These are phyloP conservation scores for Monosporascus sp. DNA, from an alignment of 2,329 filamentous ascomycete species.

Conservation along the genomic window DNA sequence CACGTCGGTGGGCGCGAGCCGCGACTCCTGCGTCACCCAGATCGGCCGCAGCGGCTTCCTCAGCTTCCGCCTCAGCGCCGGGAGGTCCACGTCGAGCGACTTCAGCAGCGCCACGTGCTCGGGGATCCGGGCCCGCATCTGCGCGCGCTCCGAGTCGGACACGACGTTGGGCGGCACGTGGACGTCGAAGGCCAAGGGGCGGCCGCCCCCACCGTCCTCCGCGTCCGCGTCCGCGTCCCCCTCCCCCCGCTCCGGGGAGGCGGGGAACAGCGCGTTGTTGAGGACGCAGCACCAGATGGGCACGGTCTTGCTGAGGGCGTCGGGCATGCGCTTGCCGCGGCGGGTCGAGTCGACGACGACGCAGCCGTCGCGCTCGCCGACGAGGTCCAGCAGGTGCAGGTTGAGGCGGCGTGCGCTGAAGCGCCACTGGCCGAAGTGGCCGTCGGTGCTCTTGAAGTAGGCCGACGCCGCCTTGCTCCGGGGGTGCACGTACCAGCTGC, in stretches of 20 bases:
- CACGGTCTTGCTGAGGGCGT: slow-evolving; percentile 88
- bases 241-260: slow-evolving; percentile 20
- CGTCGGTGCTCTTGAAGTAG: slow-evolving; percentile 98
- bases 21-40: slow-evolving; percentile 73
- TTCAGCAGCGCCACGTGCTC: slow-evolving; percentile 48
- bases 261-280: slow-evolving; percentile 73
- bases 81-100: slow-evolving; percentile 57
- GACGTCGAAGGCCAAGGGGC: slow-evolving; percentile 41
- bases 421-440: slow-evolving; percentile 84
- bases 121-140: slow-evolving; percentile 62
- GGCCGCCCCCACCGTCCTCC: slow-evolving; percentile 19
- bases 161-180: slow-evolving; percentile 70
- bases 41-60: slow-evolving; percentile 70
- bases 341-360: slow-evolving; percentile 92
- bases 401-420: slow-evolving; percentile 86
- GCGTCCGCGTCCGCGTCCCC: not conserved
- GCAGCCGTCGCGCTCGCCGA: slow-evolving; percentile 65
- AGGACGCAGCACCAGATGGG: slow-evolving; percentile 90
- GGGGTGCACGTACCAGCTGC: slow-evolving; percentile 86
- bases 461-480: slow-evolving; percentile 63
- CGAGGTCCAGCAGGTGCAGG: slow-evolving; percentile 68
- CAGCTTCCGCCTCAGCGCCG: slow-evolving; percentile 49
- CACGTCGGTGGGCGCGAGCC: slow-evolving; percentile 30
- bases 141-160: slow-evolving; percentile 69
- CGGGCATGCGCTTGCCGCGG: slow-evolving; percentile 89